Evolutionary conservation across 164 flowering plant species (phyloP).

Genomic region (Sextonia rubra): DNA sequence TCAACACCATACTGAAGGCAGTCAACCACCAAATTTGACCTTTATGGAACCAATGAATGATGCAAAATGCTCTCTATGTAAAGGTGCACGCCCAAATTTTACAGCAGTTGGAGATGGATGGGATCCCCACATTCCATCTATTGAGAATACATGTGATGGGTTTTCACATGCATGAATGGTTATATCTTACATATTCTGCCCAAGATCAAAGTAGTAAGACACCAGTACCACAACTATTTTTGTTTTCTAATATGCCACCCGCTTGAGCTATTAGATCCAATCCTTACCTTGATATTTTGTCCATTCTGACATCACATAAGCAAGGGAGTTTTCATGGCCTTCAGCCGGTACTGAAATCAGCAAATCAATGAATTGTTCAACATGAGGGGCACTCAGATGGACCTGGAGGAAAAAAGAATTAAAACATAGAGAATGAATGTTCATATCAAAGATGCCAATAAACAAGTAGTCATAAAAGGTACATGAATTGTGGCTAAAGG

Average conservation of each 20-base stretch:
- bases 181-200: too few relatives aligned
- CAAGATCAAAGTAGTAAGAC: background rate
- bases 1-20: too few relatives aligned
- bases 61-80: too few relatives aligned
- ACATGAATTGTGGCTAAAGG: background rate
- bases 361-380: constrained; percentile 74
- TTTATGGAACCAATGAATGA: too few relatives aligned
- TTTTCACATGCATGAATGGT: too few relatives aligned
- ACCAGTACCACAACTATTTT: background rate
- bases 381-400: constrained; percentile 80
- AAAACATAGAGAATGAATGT: background rate
- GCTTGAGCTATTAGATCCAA: background rate
- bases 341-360: constrained; percentile 57
- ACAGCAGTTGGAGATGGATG: too few relatives aligned
- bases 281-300: constrained; percentile 73
- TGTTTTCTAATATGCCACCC: background rate
- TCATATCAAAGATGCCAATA: background rate
- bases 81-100: too few relatives aligned
- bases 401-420: constrained; percentile 42
- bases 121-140: too few relatives aligned
- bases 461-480: background rate
- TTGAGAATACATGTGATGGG: too few relatives aligned
- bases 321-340: constrained; percentile 59
- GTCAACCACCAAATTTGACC: too few relatives aligned
- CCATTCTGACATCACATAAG: constrained; percentile 94